Base-by-base conservation (phyloP, 2,329 filamentous ascomycete genomes). In the Alternaria hordeiaustralica region DNA sequence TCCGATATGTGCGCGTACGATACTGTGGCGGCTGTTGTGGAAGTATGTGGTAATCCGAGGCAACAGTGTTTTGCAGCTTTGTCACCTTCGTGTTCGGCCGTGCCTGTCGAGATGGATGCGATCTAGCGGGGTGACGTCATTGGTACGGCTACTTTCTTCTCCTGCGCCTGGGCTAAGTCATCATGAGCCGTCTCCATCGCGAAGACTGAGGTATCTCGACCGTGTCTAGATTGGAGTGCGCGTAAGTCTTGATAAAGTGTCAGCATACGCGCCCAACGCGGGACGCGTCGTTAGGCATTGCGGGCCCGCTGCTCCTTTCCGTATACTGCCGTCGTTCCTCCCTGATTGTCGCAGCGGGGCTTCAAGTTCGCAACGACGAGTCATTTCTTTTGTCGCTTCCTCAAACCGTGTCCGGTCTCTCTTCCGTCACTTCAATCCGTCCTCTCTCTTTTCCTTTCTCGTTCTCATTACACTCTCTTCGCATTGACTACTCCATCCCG, bases 61-160 rank as follows among this genome's bases (percentile, higher is more conserved):
- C 56, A 58, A 51, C 56, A 18, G 23, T 47, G 18, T 53, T 58
- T 44, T 53, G 20, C 49, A 11, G 49, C 49, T 53, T 53, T 53
- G 28, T 53, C 20, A 53, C 49, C 49, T 47, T 47, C 45, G 13
- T 20, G 13, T 4, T 41, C 12, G 28, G 28, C 30, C 49, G 12
- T 25, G 30, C 28, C 13, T 36, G 18, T 23, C 36, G 12, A 46
- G 13, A 33, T 56, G 54, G 13, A 33, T 56, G 54, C 23, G 18
- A 6, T 6, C 41, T 56, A 56, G 43, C 23, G 43, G n/a, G 25
- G 20, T 46, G 54, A 56, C 13, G 43, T 56, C 54, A 56, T 5
- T 6, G 28, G 10, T 25, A 33, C 20, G 11, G 20, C 49, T 20
- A 9, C 20, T n/a, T 28, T 21, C 18, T 33, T 13, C 6, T n/a